phyloP scores from a whole-genome alignment of 2,329 filamentous ascomycete genomes.

The Aspergillus nomiae region DNA sequence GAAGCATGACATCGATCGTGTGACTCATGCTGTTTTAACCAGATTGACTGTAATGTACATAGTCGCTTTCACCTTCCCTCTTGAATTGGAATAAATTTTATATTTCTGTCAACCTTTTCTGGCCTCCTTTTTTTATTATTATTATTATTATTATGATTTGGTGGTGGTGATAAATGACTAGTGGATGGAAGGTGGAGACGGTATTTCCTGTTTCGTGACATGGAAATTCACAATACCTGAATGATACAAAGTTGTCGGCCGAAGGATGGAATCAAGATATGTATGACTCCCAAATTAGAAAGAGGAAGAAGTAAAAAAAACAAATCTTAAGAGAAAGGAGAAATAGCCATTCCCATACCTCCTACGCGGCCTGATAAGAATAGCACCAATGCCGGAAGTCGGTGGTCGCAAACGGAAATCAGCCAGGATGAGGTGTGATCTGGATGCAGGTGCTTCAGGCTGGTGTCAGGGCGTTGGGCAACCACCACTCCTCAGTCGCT shows the following conservation, averaged over 20 bases:
- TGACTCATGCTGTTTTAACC: conserved; percentile 15
- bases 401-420: conserved; percentile 19
- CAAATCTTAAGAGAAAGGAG: neutral
- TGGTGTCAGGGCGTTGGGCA: conserved; percentile 24
- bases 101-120: neutral
- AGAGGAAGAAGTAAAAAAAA: neutral
- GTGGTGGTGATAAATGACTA: no score
- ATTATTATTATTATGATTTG: no score
- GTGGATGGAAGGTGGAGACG: neutral
- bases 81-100: neutral
- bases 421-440: conserved; percentile 13
- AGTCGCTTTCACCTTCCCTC: neutral
- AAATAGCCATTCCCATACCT: conserved; percentile 1
- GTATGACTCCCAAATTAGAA: neutral
- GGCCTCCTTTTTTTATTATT: neutral
- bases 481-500: conserved; percentile 21
- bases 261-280: neutral
- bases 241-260: neutral
- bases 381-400: conserved; percentile 11
- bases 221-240: neutral
- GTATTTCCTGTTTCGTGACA: neutral
- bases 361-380: conserved; percentile 4
- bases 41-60: neutral
- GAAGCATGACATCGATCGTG: conserved; percentile 22
- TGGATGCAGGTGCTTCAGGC: conserved; percentile 22